Base-by-base conservation (phyloP, 2,329 filamentous ascomycete genomes). In the Phialocephala subalpina region DNA sequence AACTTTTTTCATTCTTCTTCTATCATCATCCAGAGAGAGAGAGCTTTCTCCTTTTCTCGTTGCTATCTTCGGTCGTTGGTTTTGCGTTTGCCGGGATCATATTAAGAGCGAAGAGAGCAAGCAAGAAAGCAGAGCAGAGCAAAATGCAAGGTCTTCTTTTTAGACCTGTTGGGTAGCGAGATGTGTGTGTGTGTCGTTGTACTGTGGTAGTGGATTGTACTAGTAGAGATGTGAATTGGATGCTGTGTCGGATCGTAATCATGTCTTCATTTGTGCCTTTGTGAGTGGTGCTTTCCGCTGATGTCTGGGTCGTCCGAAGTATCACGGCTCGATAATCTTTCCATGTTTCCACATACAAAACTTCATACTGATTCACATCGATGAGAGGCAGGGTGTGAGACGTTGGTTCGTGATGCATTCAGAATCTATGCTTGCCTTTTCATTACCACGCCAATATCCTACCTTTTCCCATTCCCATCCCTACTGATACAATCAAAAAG, bases 41-140 rank as follows among this genome's bases (percentile, higher is more conserved):
- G 25, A 29, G 22, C 25, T 6, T 53, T 52, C 12, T 29, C 18
- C 14, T 53, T 11, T 27, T 52, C 27, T 27, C 25, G 27, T 33
- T 29, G 18, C 25, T 53, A n/a, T 53, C 25, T 20, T 49, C n/a
- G 20, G 45, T 25, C 45, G n/a, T n/a, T 5, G 4, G 11, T 49
- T 49, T 25, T 49, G n/a, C 20, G 45, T 49, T 49, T 49, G 45
- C 45, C 20, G 45, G 45, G 45, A 49, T 49, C 45, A 49, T 49
- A 22, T n/a, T 25, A 49, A n/a, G 45, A 49, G 45, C 45, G 29
- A 49, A 49, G 40, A 42, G 40, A 42, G 40, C 40, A 12, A 42
- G 45, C 45, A 25, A 49, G 45, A 49, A 25, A 49, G n/a, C n/a
- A 49, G 22, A 45, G 42, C 35, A 45, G 20, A 49, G 45, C n/a